Evolutionary conservation across 805 yeast genomes (phyloP), one percentile per base, ranked within the genome.

Genomic region (Wickerhamiella dianesei): DNA sequence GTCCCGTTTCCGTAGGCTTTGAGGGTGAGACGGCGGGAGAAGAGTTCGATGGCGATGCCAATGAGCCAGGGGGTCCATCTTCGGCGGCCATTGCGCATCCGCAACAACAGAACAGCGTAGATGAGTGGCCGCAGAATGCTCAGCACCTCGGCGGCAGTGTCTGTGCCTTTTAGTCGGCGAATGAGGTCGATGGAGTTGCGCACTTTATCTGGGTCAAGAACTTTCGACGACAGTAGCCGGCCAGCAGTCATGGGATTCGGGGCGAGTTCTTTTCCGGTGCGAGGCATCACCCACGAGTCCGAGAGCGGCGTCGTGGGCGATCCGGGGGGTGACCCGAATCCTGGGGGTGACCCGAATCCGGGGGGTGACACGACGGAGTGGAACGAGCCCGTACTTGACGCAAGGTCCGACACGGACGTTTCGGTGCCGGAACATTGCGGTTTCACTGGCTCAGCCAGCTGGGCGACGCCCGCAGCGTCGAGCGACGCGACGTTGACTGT

Each of bases 1-100:
- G 47, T 40, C 8, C 35, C 19, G 3, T 32, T 21, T 3, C 21
- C 36, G 21, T 50, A 48, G 29, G 54, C 57, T 14, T 48, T 53
- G 9, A 52, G 21, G 20, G 61, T 45, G 20, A 64, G 48, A 39
- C 53, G 54, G 8, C 63, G 55, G 17, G 66, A 53, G 32, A 55
- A 18, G n/a, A 56, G 53, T 47, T 67, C 71, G 4, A 64, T 43
- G 2, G 55, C 53, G 8, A 63, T 22, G 3, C 72, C 72, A 14
- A 58, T 47, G 3, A 63, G 37, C 72, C 72, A 67, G 2, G 72
- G 72, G 13, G 60, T 56, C 71, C 71, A 68, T 41, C 59, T 57
- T 8, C 49, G 48, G 3, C 43, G 43, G 35, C 43, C 41, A 16
- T 43, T 39, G 4, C 63, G 55, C 44, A 45, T 57, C 35, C 51